Base-by-base conservation (phyloP, 768 basidiomycete species). In the Neoboletus magnificus region DNA sequence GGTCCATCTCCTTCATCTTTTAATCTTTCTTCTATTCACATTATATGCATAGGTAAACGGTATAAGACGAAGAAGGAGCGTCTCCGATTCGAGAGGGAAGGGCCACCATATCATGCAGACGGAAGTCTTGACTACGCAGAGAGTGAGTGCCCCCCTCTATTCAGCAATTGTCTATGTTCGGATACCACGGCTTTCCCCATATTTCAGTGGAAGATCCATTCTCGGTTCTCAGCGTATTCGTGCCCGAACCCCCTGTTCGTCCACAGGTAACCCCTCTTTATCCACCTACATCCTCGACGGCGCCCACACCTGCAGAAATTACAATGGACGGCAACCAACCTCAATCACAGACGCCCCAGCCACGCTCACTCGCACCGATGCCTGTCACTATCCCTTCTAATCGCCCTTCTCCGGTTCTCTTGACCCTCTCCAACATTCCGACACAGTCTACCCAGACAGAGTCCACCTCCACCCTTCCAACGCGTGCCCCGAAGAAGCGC, bases 41-140 rank as follows among this genome's bases (percentile, higher is more conserved):
- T 0, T 4, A 1, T 27, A 12, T 23, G 6, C 12, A 4, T 6
- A 62, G 89, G 87, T 20, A 91, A 90, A 62, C 80, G 83, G 13
- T 90, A 91, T 64, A 82, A 81, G 52, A 91, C 89, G 2, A 92
- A 92, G 76, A 91, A 87, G 62, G 89, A 92, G 60, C 78, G 89
- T 11, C 62, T 90, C 54, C 77, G 86, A n/a, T 78, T 91, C 43
- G 90, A 91, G 63, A 86, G 82, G 56, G 83, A 85, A 56, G 89
- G 89, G 0, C 87, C 86, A 18, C 90, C 89, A 1, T 77, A 79
- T 23, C 75, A 76, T 7, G 66, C 81, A n/a, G 89, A 92, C 64
- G 89, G 89, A n/a, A 91, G 89, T 68, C 73, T 91, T 32, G 84
- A 89, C 69, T 90, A 89, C 61, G 61, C 77, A 25, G 82, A 89